Conservation (phyloP, 139 green algal genomes). For the Penium margaritaceum region DNA sequence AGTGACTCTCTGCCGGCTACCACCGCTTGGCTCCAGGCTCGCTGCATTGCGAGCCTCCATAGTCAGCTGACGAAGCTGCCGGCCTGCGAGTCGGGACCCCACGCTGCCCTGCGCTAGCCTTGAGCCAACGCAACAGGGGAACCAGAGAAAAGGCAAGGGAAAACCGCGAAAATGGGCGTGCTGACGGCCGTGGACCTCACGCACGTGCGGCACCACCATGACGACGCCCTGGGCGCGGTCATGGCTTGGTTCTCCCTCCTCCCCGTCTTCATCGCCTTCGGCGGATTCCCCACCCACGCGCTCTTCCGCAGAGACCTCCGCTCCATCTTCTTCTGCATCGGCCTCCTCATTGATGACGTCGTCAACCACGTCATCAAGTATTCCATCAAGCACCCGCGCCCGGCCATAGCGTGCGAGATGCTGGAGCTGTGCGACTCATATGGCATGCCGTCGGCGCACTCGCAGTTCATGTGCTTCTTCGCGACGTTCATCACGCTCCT, state of each 20-base stretch:
- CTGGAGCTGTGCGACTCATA: slow-evolving; percentile 30
- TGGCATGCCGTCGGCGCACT: slow-evolving; percentile 31
- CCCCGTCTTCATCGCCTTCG: slow-evolving; percentile 32
- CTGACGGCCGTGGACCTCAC: slow-evolving; percentile 25
- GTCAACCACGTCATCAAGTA: slow-evolving; percentile 29
- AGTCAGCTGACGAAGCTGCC: no score
- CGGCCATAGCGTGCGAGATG: slow-evolving; percentile 13
- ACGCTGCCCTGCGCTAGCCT: no score
- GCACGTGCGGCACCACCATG: slow-evolving; percentile 25
- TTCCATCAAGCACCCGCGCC: not conserved
- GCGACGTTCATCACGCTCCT: slow-evolving; percentile 18
- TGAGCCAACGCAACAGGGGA: no score
- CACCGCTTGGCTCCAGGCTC: no score
- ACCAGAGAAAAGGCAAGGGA: no score
- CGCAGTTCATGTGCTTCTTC: slow-evolving; percentile 38
- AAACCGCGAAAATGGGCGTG: no score
- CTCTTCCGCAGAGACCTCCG: slow-evolving; percentile 25
- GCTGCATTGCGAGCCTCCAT: no score
- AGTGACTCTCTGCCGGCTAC: no score
- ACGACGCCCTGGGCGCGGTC: slow-evolving; percentile 11
- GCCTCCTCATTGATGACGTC: slow-evolving; percentile 3
- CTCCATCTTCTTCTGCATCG: slow-evolving; percentile 36
- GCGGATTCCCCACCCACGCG: slow-evolving; percentile 19
- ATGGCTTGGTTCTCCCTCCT: slow-evolving; percentile 29
- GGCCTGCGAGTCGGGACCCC: no score